Percentiles rank a stretch among this genome's conserved stretches.
Conservation (phyloP, 257 asterid genomes). For the Asclepias syriaca region DNA sequence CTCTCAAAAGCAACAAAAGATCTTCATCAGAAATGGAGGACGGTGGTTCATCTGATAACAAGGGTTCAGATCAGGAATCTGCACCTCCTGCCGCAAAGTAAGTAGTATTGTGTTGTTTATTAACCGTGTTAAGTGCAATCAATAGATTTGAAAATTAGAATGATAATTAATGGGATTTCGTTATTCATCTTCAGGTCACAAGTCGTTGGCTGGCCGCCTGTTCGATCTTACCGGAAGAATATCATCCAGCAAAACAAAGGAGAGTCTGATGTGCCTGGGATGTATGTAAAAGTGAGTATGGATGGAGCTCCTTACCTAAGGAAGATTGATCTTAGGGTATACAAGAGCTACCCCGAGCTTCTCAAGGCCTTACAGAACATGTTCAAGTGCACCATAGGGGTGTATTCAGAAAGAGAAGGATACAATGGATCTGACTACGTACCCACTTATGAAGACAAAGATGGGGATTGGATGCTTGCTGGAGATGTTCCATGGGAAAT, state of each 20-base stretch:
- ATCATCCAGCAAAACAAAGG: constrained; percentile 35
- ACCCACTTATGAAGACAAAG: constrained; percentile 88
- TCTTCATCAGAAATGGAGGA: constrained; percentile 43
- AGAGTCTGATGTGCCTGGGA: constrained; percentile 52
- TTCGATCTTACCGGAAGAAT: constrained; percentile 67
- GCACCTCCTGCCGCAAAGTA: constrained; percentile 62
- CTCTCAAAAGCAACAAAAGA: constrained; percentile 50
- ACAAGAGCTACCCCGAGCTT: constrained; percentile 58
- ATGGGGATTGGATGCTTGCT: constrained; percentile 97
- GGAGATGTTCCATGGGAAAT: constrained; percentile 99
- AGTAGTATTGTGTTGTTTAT: constrained; percentile 30
- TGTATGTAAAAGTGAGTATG: constrained; percentile 92
- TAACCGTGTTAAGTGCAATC: background rate
- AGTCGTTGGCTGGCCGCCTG: constrained; percentile 98
- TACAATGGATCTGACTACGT: constrained; percentile 65
- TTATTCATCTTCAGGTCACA: constrained; percentile 34
- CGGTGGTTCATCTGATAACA: constrained; percentile 18
- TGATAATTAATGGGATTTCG: background rate
- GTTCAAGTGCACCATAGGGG: constrained; percentile 83
- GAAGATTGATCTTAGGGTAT: constrained; percentile 68
- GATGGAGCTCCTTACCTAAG: constrained; percentile 94
- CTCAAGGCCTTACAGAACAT: constrained; percentile 61
- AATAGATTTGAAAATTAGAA: background rate
- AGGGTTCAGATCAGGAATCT: constrained; percentile 15
- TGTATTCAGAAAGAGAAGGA: constrained; percentile 71